A percentile compares a stretch with the other conserved stretches of the same genome.
phyloP scores from a whole-genome alignment of 2,329 filamentous ascomycete genomes.

The Exophiala alcalophila region DNA sequence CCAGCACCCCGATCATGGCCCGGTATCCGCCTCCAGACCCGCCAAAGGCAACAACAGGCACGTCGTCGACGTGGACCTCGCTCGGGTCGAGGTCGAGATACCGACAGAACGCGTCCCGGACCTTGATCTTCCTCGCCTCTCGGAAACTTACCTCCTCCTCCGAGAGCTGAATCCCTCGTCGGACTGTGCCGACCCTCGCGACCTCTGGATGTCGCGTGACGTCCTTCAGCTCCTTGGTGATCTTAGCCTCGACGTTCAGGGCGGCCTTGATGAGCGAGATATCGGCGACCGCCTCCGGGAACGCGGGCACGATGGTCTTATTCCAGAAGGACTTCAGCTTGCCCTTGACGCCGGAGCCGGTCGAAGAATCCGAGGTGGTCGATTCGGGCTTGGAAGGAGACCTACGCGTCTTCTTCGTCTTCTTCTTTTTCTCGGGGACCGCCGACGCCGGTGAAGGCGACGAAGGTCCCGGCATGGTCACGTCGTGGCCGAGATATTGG shows the following conservation, averaged over 20 bases:
- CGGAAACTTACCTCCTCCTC: conserved; percentile 12
- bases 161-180: conserved; percentile 12
- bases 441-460: too few relatives aligned
- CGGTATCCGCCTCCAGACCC: conserved; percentile 18
- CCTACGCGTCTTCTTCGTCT: neutral
- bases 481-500: conserved; percentile 5
- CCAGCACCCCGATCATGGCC: conserved; percentile 21
- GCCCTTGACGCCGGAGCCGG: conserved; percentile 9
- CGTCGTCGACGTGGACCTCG: conserved; percentile 18
- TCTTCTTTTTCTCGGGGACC: neutral
- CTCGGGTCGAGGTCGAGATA: conserved; percentile 13
- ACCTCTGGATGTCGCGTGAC: conserved; percentile 16
- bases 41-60: conserved; percentile 20
- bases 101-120: conserved; percentile 15
- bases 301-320: conserved; percentile 20
- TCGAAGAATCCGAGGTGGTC: neutral
- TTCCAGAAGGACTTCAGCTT: conserved; percentile 24
- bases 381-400: neutral
- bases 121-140: conserved; percentile 8
- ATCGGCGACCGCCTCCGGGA: conserved; percentile 20
- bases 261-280: conserved; percentile 18
- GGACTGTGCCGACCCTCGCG: conserved; percentile 7
- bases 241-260: conserved; percentile 15
- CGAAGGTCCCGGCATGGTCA: neutral
- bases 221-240: conserved; percentile 17